Conservation (phyloP, 2,329 filamentous ascomycete species). For the Pyrenophora teres region DNA sequence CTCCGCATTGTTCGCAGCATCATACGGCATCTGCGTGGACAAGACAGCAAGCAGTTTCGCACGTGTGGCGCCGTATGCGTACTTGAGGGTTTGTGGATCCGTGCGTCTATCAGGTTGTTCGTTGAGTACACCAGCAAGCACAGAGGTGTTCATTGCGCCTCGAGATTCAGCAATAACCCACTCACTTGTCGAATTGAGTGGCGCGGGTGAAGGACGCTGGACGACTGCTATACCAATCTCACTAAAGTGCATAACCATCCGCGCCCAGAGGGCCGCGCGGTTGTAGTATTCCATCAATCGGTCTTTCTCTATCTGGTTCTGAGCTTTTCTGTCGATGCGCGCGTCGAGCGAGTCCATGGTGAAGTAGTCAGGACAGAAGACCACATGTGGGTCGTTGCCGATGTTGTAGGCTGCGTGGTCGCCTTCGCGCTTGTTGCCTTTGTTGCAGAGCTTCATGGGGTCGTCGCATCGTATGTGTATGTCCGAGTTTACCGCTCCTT, state of each 20-base stretch:
- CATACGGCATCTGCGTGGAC: slow-evolving; percentile 39
- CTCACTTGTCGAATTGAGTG: slow-evolving; percentile 24
- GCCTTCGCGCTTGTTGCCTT: slow-evolving; percentile 36
- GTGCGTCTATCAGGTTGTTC: slow-evolving; percentile 29
- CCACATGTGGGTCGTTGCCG: slow-evolving; percentile 43
- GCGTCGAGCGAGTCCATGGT: slow-evolving; percentile 30
- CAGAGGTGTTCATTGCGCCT: slow-evolving; percentile 41
- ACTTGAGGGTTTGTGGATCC: slow-evolving; percentile 34
- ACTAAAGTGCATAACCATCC: slow-evolving; percentile 43
- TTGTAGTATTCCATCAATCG: slow-evolving; percentile 41
- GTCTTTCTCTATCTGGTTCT: slow-evolving; percentile 29
- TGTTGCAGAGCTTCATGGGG: slow-evolving; percentile 33
- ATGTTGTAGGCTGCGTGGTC: slow-evolving; percentile 42
- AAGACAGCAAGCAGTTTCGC: slow-evolving; percentile 39
- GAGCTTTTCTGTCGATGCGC: slow-evolving; percentile 29
- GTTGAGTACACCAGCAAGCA: slow-evolving; percentile 40
- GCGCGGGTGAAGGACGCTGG: slow-evolving; percentile 19
- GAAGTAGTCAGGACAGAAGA: slow-evolving; percentile 42
- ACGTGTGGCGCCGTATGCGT: slow-evolving; percentile 41
- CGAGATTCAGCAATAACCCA: slow-evolving; percentile 26
- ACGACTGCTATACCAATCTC: slow-evolving; percentile 37
- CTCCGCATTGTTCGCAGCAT: slow-evolving; percentile 42
- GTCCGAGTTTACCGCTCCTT: slow-evolving; percentile 30
- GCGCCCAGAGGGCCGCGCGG: slow-evolving; percentile 41
- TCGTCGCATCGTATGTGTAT: slow-evolving; percentile 45